Conservation (phyloP, 805 yeast species). For the Yarrowia keelungensis region DNA sequence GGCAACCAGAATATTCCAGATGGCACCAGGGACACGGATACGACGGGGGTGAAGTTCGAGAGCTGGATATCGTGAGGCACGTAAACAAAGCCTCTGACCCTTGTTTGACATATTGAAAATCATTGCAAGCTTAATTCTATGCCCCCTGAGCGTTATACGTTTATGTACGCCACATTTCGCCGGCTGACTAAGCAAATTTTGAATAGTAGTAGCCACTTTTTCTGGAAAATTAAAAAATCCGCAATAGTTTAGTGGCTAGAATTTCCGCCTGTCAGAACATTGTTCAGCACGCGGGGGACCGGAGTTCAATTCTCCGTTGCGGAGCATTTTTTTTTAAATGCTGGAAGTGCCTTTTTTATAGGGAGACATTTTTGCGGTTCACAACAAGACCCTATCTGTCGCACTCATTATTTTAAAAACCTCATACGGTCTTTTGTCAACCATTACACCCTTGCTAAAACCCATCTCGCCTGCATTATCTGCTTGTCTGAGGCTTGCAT, state of each 20-base stretch:
- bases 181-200: background rate
- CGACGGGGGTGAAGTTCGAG: no score
- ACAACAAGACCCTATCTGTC: no score
- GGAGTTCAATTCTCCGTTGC: conserved; percentile 39
- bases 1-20: background rate
- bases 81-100: no score
- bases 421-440: background rate
- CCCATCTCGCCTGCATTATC: conserved; percentile 20
- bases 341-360: background rate
- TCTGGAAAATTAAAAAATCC: background rate
- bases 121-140: no score
- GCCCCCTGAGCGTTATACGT: no score
- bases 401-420: background rate
- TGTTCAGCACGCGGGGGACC: conserved; percentile 39
- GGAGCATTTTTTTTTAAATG: conserved; percentile 8
- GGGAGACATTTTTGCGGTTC: background rate
- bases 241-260: conserved; percentile 53
- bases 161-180: background rate
- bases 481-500: conserved; percentile 16
- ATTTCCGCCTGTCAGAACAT: conserved; percentile 51
- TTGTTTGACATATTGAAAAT: no score
- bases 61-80: background rate
- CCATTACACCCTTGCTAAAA: background rate
- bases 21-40: background rate
- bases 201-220: background rate